Evolutionary conservation across 108 stramenopile species (phyloP).

Genomic region (Thalassiosira profunda): DNA sequence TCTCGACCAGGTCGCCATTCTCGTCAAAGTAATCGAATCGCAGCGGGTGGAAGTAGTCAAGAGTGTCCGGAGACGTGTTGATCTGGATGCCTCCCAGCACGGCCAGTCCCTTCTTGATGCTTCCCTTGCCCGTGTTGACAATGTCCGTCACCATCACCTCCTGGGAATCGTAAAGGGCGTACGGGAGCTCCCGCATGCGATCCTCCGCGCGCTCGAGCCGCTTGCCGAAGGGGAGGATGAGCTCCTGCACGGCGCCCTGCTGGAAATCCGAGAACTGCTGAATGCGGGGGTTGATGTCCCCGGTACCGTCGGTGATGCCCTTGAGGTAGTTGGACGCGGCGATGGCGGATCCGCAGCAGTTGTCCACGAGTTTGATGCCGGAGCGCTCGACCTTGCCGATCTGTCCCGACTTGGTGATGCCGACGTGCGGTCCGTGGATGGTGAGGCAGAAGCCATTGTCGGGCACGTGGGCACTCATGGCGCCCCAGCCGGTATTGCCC

Average conservation of each 20-base stretch:
- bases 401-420: slow-evolving; percentile 51
- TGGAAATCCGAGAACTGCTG: slow-evolving; percentile 51
- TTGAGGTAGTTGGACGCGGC: slow-evolving; percentile 58
- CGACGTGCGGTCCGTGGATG: slow-evolving; percentile 80
- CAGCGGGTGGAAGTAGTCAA: slow-evolving; percentile 42
- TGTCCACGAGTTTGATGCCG: slow-evolving; percentile 47
- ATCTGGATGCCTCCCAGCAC: slow-evolving; percentile 54
- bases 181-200: slow-evolving; percentile 60
- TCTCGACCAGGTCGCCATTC: slow-evolving; percentile 19
- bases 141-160: slow-evolving; percentile 20
- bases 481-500: slow-evolving; percentile 59
- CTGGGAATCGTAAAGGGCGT: slow-evolving; percentile 58
- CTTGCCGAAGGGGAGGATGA: slow-evolving; percentile 60
- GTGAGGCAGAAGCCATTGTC: slow-evolving; percentile 61
- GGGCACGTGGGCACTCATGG: slow-evolving; percentile 79
- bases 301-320: slow-evolving; percentile 11
- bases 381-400: slow-evolving; percentile 74
- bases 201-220: slow-evolving; percentile 46
- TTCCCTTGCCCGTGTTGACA: slow-evolving; percentile 7
- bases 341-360: slow-evolving; percentile 71
- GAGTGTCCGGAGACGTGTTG: slow-evolving; percentile 21
- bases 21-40: slow-evolving; percentile 24
- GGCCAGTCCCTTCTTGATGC: slow-evolving; percentile 25
- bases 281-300: background rate
- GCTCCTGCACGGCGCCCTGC: slow-evolving; percentile 51